These are phyloP conservation scores for Rhynchosporium secalis DNA, from an alignment of 2,329 filamentous ascomycete species.

Conservation along the genomic window DNA sequence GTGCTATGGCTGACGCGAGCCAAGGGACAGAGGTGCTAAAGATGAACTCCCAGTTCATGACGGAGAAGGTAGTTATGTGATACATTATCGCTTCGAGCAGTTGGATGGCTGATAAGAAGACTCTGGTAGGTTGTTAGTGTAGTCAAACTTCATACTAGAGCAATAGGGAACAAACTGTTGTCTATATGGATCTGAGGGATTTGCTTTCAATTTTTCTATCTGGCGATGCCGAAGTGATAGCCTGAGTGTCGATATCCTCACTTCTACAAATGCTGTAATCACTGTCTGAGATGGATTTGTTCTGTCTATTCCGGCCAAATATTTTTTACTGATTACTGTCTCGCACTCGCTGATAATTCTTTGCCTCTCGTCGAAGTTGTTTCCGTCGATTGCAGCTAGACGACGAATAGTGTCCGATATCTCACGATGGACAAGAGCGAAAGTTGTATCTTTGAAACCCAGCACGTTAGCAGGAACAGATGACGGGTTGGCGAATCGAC, in stretches of 20 bases:
- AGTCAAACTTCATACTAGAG: neutral
- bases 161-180: slow-evolving; percentile 13
- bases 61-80: slow-evolving; percentile 19
- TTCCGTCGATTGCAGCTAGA: slow-evolving; percentile 13
- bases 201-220: slow-evolving; percentile 2
- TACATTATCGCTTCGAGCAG: slow-evolving; percentile 28
- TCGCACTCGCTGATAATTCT: slow-evolving; percentile 15
- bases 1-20: slow-evolving; percentile 26
- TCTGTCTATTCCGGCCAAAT: slow-evolving; percentile 18
- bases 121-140: slow-evolving; percentile 13
- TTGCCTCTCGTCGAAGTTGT: slow-evolving; percentile 19
- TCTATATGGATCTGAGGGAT: slow-evolving; percentile 8
- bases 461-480: slow-evolving; percentile 18
- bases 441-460: slow-evolving; percentile 29
- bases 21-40: slow-evolving; percentile 27
- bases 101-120: slow-evolving; percentile 24
- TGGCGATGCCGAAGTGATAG: slow-evolving; percentile 20
- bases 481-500: slow-evolving; percentile 30
- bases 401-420: slow-evolving; percentile 22
- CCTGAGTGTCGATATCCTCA: slow-evolving; percentile 21
- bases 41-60: slow-evolving; percentile 26
- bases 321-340: slow-evolving; percentile 20
- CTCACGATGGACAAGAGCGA: slow-evolving; percentile 22
- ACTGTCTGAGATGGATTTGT: slow-evolving; percentile 21
- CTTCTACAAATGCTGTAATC: slow-evolving; percentile 23